Percentiles rank a stretch among this genome's conserved stretches.
phyloP scores from a whole-genome alignment of 1,139 yeast species.

The Yamadazyma diddensiae region DNA sequence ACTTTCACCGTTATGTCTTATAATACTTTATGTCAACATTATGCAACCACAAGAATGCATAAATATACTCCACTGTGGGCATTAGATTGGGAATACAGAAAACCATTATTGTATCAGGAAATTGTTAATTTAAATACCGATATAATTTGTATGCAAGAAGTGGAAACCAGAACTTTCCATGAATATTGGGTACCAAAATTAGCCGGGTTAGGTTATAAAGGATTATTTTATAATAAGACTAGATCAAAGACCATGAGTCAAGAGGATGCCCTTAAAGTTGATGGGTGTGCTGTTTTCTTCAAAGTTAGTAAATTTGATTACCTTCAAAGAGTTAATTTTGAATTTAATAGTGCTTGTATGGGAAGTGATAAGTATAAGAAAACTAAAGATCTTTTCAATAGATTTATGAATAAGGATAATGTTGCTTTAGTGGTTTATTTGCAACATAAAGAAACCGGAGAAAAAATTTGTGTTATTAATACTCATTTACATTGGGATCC shows the following conservation, averaged over 20 bases:
- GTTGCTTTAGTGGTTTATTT: conserved; percentile 80
- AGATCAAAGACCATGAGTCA: conserved; percentile 91
- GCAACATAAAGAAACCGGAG: conserved; percentile 71
- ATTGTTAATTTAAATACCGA: conserved; percentile 65
- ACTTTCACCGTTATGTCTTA: conserved; percentile 78
- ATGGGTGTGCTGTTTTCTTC: conserved; percentile 95
- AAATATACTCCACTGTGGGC: conserved; percentile 98
- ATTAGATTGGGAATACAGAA: conserved; percentile 88
- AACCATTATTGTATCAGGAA: conserved; percentile 70
- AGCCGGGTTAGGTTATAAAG: conserved; percentile 72
- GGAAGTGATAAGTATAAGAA: conserved; percentile 86
- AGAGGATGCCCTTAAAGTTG: conserved; percentile 82
- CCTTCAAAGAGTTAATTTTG: conserved; percentile 70
- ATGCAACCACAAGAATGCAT: conserved; percentile 89
- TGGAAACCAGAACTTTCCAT: conserved; percentile 81
- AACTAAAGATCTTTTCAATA: conserved; percentile 90
- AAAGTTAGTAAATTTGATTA: conserved; percentile 66
- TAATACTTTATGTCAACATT: conserved; percentile 92
- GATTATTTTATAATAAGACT: conserved; percentile 81
- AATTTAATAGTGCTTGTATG: conserved; percentile 86
- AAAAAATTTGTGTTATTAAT: conserved; percentile 71
- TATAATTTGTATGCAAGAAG: conserved; percentile 90
- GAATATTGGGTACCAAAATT: conserved; percentile 83
- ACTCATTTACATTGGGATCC: conserved; percentile 99
- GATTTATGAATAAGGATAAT: conserved; percentile 95